These are phyloP conservation scores for Musa itinerans DNA, from an alignment of 176 grass and related monocot genomes.

Conservation along the genomic window DNA sequence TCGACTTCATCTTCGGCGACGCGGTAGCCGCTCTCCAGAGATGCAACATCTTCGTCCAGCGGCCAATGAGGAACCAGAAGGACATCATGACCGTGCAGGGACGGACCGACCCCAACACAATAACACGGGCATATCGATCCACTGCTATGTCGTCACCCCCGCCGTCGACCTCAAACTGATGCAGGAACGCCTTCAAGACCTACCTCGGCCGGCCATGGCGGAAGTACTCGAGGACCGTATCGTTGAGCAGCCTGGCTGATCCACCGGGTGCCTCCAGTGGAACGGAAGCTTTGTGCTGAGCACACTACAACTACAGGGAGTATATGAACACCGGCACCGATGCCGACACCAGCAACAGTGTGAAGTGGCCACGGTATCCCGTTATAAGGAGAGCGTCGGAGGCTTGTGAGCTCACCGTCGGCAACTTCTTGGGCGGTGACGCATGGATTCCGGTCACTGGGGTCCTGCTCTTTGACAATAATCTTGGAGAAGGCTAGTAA, in stretches of 20 bases:
- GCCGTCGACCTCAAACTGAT: no score
- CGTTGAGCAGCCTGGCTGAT: neutral
- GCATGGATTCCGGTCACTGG: neutral
- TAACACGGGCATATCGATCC: constrained; percentile 9
- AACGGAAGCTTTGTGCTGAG: neutral
- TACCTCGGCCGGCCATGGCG: constrained; percentile 4
- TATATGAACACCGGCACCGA: neutral
- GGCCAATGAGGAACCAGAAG: neutral
- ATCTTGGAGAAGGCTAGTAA: no score
- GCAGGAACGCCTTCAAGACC: neutral
- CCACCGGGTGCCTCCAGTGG: constrained; percentile 5
- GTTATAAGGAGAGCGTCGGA: neutral
- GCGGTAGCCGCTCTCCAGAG: neutral
- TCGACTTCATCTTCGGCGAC: constrained; percentile 11
- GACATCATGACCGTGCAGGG: neutral
- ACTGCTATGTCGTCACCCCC: neutral
- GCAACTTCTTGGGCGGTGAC: neutral
- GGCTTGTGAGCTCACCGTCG: neutral
- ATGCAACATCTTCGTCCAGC: constrained; percentile 4
- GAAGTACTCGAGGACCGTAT: neutral
- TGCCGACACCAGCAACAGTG: neutral
- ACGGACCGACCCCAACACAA: neutral
- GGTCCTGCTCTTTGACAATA: neutral
- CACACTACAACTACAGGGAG: constrained; percentile 1
- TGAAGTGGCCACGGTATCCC: neutral